These are phyloP conservation scores for Tuber brumale DNA, from an alignment of 495 filamentous ascomycete genomes.

Conservation along the genomic window DNA sequence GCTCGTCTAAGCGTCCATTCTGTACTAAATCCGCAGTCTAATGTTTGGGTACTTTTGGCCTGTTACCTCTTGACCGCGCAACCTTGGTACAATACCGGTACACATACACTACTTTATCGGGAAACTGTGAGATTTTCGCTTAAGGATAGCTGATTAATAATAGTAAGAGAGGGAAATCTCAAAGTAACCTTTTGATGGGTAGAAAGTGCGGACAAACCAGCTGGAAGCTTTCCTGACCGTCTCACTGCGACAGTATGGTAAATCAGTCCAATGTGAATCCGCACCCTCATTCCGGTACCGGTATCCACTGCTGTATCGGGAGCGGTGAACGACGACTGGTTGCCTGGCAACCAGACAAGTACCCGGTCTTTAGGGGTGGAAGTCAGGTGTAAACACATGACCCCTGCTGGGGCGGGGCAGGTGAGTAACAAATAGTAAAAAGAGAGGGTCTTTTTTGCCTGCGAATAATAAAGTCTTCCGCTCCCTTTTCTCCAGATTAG, in stretches of 20 bases:
- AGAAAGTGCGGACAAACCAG: background rate
- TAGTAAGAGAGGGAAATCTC: background rate
- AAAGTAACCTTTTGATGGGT: background rate
- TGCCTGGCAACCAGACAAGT: conserved; percentile 23
- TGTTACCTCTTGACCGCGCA: background rate
- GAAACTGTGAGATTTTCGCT: background rate
- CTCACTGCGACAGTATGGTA: background rate
- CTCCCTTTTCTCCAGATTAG: background rate
- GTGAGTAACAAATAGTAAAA: background rate
- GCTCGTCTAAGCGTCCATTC: no score
- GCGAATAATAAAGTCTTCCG: background rate
- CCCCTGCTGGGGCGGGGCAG: background rate
- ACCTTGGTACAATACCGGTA: background rate
- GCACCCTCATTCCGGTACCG: background rate
- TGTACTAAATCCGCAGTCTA: background rate
- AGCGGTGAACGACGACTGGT: background rate
- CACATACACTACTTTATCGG: background rate
- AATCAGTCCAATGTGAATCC: background rate
- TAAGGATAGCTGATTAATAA: background rate
- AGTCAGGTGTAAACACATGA: conserved; percentile 23
- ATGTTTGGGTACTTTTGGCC: background rate
- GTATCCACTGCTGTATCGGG: background rate
- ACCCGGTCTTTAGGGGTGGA: background rate
- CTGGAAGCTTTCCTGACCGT: background rate
- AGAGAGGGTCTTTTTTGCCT: background rate